phyloP scores from a whole-genome alignment of 768 basidiomycete genomes.

The Lentinus brumalis region DNA sequence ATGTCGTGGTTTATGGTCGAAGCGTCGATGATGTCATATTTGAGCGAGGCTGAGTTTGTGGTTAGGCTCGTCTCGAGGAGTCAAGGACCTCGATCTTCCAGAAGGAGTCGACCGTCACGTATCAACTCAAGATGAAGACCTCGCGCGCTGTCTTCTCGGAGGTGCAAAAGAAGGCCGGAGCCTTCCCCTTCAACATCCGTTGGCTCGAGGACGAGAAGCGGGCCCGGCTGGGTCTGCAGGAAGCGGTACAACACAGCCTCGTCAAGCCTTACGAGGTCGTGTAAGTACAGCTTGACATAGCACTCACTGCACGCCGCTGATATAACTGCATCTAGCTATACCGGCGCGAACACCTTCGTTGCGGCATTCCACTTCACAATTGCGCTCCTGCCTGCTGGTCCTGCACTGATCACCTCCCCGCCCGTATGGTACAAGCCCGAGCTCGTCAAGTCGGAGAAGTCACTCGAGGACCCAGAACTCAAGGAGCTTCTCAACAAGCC shows the following conservation, averaged over 20 bases:
- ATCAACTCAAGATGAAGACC: conserved; percentile 97
- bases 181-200: conserved; percentile 98
- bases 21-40: not conserved
- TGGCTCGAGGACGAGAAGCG: conserved; percentile 94
- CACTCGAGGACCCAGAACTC: conserved; percentile 84
- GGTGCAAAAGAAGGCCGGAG: conserved; percentile 96
- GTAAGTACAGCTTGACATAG: conserved; percentile 45
- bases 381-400: conserved; percentile 88
- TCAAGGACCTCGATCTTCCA: conserved; percentile 93
- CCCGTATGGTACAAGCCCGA: conserved; percentile 94
- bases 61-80: conserved; percentile 87
- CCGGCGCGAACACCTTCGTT: conserved; percentile 80
- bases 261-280: conserved; percentile 95
- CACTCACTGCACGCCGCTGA: not conserved
- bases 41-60: not conserved
- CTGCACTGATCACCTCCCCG: conserved; percentile 81
- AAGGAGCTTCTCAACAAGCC: conserved; percentile 77
- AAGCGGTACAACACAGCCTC: conserved; percentile 92
- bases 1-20: conserved; percentile 18
- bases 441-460: conserved; percentile 86
- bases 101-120: conserved; percentile 80
- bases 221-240: conserved; percentile 91
- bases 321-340: conserved; percentile 54
- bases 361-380: conserved; percentile 98
- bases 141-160: conserved; percentile 96